A percentile compares a stretch with the other conserved stretches of the same genome.
Conservation (phyloP, 2,329 filamentous ascomycete genomes). For the Magnaporthales sp. region DNA sequence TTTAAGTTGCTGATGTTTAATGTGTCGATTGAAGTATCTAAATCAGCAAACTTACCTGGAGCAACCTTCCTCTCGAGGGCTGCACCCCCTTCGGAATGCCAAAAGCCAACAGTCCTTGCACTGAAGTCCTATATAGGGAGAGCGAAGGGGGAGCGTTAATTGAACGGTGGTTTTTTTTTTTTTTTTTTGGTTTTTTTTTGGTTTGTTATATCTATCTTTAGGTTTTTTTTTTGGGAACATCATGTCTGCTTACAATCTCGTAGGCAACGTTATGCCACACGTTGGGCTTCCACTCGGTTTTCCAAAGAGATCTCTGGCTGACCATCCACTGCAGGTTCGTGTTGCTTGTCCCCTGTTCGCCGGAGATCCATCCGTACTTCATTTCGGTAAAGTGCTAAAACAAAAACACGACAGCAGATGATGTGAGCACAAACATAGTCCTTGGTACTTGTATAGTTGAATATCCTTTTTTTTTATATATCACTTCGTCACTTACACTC, state of each 20-base stretch:
- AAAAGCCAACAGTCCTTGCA: slow-evolving; percentile 54
- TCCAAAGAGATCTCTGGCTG: slow-evolving; percentile 52
- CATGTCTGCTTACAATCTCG: slow-evolving; percentile 40
- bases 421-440: no score
- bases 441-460: no score
- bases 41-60: slow-evolving; percentile 23
- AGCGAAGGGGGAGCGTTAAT: no score
- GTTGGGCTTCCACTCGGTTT: slow-evolving; percentile 47
- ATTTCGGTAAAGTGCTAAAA: slow-evolving; percentile 59
- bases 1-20: background rate
- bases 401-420: background rate
- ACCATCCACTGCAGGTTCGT: slow-evolving; percentile 57
- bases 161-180: no score
- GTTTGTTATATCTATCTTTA: background rate
- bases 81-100: slow-evolving; percentile 56
- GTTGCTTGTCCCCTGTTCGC: slow-evolving; percentile 33
- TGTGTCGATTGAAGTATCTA: no score
- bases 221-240: background rate
- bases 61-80: slow-evolving; percentile 48
- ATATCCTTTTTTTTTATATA: no score
- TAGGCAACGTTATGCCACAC: slow-evolving; percentile 72
- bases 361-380: slow-evolving; percentile 56
- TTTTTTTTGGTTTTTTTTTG: no score
- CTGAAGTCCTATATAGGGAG: slow-evolving; percentile 43
- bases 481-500: no score